These are phyloP conservation scores for Didymella segeticola DNA, from an alignment of 2,329 filamentous ascomycete species.

Conservation along the genomic window DNA sequence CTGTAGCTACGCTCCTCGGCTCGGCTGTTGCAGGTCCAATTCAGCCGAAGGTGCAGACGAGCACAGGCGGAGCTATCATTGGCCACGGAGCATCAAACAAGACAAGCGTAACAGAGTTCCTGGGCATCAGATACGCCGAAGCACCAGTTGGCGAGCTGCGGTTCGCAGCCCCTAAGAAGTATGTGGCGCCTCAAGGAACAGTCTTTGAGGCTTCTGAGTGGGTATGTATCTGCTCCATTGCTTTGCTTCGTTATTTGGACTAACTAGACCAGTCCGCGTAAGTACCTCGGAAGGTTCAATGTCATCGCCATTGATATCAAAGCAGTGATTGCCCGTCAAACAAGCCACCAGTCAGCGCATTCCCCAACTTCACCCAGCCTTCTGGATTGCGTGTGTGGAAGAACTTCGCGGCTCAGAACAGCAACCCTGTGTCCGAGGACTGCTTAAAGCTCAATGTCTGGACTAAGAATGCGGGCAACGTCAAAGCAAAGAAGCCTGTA, in stretches of 20 bases:
- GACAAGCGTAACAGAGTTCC: constrained; percentile 38
- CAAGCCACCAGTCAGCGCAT: constrained; percentile 31
- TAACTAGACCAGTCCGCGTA: constrained; percentile 32
- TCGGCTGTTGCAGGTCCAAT: constrained; percentile 12
- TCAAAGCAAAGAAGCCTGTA: constrained; percentile 34
- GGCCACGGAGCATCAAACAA: constrained; percentile 39
- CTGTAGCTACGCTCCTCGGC: constrained; percentile 18
- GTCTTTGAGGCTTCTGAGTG: constrained; percentile 35
- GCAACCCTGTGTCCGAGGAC: constrained; percentile 34
- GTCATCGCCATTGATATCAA: constrained; percentile 1
- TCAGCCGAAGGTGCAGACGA: constrained; percentile 27
- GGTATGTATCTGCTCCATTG: constrained; percentile 14
- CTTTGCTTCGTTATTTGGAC: not conserved
- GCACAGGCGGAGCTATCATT: constrained; percentile 39
- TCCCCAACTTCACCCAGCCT: constrained; percentile 36
- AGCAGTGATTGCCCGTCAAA: constrained; percentile 33
- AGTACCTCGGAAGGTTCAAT: constrained; percentile 1
- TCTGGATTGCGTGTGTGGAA: constrained; percentile 36
- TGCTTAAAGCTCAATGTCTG: constrained; percentile 42
- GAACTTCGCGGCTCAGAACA: constrained; percentile 35
- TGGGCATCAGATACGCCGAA: constrained; percentile 47
- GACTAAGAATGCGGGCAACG: constrained; percentile 27
- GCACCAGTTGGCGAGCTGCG: constrained; percentile 43
- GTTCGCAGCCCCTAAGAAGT: constrained; percentile 41
- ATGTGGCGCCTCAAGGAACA: constrained; percentile 27